These are phyloP conservation scores for Termitomyces sp. DNA, from an alignment of 1,284 basidiomycete species.

Conservation along the genomic window DNA sequence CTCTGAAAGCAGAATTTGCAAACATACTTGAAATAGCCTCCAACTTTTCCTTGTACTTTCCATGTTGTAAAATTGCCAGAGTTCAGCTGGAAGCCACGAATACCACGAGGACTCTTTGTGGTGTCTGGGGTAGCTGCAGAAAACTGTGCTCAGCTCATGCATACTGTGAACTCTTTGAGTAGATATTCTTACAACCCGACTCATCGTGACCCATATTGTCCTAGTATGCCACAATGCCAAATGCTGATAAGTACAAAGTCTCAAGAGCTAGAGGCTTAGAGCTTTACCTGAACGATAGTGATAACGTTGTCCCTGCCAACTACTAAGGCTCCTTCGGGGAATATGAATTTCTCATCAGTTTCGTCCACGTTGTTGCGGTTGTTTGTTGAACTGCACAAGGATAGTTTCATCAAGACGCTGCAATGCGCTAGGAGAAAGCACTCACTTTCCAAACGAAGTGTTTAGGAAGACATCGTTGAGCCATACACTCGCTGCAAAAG, in stretches of 20 bases:
- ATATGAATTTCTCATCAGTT: constrained; percentile 57
- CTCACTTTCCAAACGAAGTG: constrained; percentile 68
- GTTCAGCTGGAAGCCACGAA: constrained; percentile 68
- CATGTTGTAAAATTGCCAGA: constrained; percentile 58
- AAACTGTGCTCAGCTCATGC: not conserved
- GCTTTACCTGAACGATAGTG: constrained; percentile 62
- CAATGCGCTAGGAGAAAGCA: constrained; percentile 3
- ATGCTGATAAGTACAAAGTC: not conserved
- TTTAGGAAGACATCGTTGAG: constrained; percentile 70
- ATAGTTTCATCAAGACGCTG: not conserved
- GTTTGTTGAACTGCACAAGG: constrained; percentile 49
- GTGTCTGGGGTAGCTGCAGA: constrained; percentile 26
- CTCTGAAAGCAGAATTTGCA: not conserved
- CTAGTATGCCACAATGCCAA: constrained; percentile 25
- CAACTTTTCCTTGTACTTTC: constrained; percentile 80
- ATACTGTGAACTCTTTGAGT: not conserved
- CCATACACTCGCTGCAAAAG: constrained; percentile 77
- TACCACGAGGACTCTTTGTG: constrained; percentile 69
- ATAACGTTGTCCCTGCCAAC: constrained; percentile 63
- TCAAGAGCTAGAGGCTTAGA: not conserved
- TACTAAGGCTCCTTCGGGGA: constrained; percentile 50
- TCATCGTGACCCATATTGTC: constrained; percentile 80
- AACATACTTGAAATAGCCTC: constrained; percentile 64
- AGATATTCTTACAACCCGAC: constrained; percentile 36
- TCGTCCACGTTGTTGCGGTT: constrained; percentile 53